Evolutionary conservation across 2,329 filamentous ascomycete genomes (phyloP), one percentile per base, ranked within the genome.

Genomic region (Sporothrix phasma): DNA sequence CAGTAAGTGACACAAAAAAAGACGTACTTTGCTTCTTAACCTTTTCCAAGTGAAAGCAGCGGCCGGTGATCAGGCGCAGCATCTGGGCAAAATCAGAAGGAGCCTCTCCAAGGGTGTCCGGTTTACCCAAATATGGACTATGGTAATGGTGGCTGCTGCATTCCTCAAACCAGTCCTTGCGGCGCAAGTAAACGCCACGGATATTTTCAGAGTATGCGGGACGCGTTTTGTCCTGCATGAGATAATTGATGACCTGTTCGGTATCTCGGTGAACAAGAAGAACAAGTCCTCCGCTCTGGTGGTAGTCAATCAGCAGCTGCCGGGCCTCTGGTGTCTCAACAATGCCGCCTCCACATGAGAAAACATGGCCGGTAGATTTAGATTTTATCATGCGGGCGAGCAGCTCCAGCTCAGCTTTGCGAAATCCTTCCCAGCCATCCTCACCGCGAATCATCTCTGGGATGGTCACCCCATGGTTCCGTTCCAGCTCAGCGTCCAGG

Each of bases 121-220:
- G 73, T n/a, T 77, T 73, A 51, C 79, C 76, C 1, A 76, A 70
- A 68, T 84, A 85, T 60, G 91, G 90, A 74, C 90, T 96, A 77
- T 93, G 89, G 77, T 96, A 97, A 70, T 95, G 86, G 70, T 91
- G 88, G 73, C 96, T 99, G 78, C 92, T 97, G 80, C 94, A 97
- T 73, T 93, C 85, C 64, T 90, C 82, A 75, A 91, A 97, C 86
- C 90, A 96, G 3, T 88, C 88, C 74, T 92, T 94, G 43, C 94
- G 87, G 62, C 93, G 88, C 64, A 90, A 79, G 81, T 96, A 99
- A 2, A 99, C 93, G 10, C 86, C 86, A 77, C 91, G 88, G 79
- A 97, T 96, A 71, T 97, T 88, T 69, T 94, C 92, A 5, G 92
- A 87, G 72, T 96, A 97, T 8, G 93, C 93, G 29, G 94, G 94